phyloP scores from a whole-genome alignment of 2,329 filamentous ascomycete genomes.

The Hypocreales sp. region DNA sequence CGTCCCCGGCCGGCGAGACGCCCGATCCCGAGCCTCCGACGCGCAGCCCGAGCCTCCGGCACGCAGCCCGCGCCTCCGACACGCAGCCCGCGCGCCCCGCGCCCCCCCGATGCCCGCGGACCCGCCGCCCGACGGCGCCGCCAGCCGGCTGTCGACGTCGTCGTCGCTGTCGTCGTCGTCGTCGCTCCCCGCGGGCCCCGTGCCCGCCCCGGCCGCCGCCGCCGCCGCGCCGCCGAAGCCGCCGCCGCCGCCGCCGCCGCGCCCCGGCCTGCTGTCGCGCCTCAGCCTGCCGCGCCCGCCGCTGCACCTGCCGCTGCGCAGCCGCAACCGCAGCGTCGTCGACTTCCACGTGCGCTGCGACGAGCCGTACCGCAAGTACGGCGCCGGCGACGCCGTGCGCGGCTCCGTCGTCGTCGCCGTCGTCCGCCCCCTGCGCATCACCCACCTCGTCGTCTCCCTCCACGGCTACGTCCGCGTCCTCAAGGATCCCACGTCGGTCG shows the following conservation, averaged over 20 bases:
- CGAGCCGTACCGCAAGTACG: slow-evolving; percentile 65
- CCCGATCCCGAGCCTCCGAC: too few relatives aligned
- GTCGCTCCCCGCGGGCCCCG: slow-evolving; percentile 8
- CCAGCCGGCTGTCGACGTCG: slow-evolving; percentile 8
- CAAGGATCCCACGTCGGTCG: slow-evolving; percentile 47
- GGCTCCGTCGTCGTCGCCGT: slow-evolving; percentile 60
- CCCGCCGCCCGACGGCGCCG: neutral
- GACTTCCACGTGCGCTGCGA: slow-evolving; percentile 67
- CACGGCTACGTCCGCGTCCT: slow-evolving; percentile 70
- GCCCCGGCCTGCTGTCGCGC: slow-evolving; percentile 32
- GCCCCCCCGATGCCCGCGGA: too few relatives aligned
- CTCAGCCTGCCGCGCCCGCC: slow-evolving; percentile 33
- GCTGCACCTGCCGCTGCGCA: slow-evolving; percentile 32
- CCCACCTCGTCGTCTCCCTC: slow-evolving; percentile 63
- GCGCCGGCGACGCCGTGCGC: slow-evolving; percentile 57
- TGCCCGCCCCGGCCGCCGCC: slow-evolving; percentile 16
- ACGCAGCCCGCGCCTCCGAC: too few relatives aligned
- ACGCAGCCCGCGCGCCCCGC: too few relatives aligned
- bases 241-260: slow-evolving; percentile 7
- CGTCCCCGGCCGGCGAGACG: too few relatives aligned
- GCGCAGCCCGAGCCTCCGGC: too few relatives aligned
- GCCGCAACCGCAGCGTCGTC: slow-evolving; percentile 47
- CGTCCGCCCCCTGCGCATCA: slow-evolving; percentile 60
- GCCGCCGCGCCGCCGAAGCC: slow-evolving; percentile 6
- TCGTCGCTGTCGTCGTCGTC: slow-evolving; percentile 6